A percentile compares a stretch with the other conserved stretches of the same genome.
These are phyloP conservation scores for Quercus tomentella DNA, from an alignment of 331 rosid genomes.

Conservation along the genomic window DNA sequence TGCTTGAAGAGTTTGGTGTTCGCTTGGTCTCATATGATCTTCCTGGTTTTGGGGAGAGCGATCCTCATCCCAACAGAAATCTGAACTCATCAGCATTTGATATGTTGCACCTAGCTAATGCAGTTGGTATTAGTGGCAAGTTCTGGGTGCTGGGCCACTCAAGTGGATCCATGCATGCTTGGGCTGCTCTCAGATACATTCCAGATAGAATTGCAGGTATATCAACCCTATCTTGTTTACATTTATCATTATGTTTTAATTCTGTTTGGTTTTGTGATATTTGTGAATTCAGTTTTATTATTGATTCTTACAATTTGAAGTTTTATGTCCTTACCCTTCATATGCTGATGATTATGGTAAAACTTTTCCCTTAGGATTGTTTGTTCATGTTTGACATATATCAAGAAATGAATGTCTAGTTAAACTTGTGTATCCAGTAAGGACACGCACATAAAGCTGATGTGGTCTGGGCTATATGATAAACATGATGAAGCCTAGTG, in stretches of 20 bases:
- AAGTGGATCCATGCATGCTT: slow-evolving; percentile 82
- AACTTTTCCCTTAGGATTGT: not conserved
- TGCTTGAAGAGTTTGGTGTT: slow-evolving; percentile 84
- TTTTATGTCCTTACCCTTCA: not conserved
- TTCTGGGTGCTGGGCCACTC: slow-evolving; percentile 93
- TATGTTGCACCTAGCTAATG: slow-evolving; percentile 62
- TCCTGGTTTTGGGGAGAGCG: slow-evolving; percentile 99
- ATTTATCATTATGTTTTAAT: not conserved
- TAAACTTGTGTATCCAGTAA: not conserved
- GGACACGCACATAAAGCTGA: not conserved
- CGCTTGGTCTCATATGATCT: slow-evolving; percentile 86
- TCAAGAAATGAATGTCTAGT: not conserved
- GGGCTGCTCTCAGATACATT: slow-evolving; percentile 87
- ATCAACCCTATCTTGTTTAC: not conserved
- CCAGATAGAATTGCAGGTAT: slow-evolving; percentile 89
- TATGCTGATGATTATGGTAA: not conserved
- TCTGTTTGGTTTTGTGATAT: not conserved
- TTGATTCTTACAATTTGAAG: not conserved
- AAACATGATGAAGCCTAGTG: not conserved
- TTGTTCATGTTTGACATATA: not conserved
- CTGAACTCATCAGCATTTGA: slow-evolving; percentile 85
- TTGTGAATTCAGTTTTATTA: not conserved
- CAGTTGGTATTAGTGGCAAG: slow-evolving; percentile 64
- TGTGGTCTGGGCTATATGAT: not conserved
- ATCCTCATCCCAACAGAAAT: slow-evolving; percentile 78